A percentile compares a stretch with the other conserved stretches of the same genome.
Conservation (phyloP, 768 basidiomycete genomes). For the Pulveroboletus sp. region DNA sequence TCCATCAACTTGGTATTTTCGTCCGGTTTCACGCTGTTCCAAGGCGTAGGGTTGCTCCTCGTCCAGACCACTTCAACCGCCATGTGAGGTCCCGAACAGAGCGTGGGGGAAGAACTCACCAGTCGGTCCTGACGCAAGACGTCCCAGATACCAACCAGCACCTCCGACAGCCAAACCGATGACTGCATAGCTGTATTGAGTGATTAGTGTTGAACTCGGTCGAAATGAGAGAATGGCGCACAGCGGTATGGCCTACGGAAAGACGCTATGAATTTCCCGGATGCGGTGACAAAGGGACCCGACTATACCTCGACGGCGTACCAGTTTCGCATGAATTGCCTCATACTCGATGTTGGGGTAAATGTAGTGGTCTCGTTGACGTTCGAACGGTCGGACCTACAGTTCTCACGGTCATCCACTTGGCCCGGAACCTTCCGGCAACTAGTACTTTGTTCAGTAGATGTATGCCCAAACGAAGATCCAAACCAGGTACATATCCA, state of each 20-base stretch:
- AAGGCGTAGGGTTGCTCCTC: constrained; percentile 79
- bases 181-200: constrained; percentile 40
- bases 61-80: constrained; percentile 51
- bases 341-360: no score
- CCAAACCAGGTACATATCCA: no score
- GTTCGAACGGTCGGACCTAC: neutral
- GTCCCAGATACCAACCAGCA: constrained; percentile 63
- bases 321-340: constrained; percentile 38
- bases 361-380: neutral
- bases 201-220: constrained; percentile 11
- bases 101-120: constrained; percentile 34
- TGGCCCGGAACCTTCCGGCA: constrained; percentile 18
- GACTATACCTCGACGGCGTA: constrained; percentile 42
- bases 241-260: constrained; percentile 47
- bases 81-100: neutral
- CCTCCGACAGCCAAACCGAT: constrained; percentile 50
- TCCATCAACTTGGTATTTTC: constrained; percentile 69
- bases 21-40: constrained; percentile 74
- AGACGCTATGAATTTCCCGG: neutral
- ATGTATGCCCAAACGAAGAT: no score
- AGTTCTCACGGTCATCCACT: constrained; percentile 15
- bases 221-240: constrained; percentile 25
- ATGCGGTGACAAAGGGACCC: neutral
- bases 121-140: constrained; percentile 54
- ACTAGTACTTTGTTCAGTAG: no score